Conservation (phyloP, 2,329 filamentous ascomycete species). For the Cryphonectria naterciae region DNA sequence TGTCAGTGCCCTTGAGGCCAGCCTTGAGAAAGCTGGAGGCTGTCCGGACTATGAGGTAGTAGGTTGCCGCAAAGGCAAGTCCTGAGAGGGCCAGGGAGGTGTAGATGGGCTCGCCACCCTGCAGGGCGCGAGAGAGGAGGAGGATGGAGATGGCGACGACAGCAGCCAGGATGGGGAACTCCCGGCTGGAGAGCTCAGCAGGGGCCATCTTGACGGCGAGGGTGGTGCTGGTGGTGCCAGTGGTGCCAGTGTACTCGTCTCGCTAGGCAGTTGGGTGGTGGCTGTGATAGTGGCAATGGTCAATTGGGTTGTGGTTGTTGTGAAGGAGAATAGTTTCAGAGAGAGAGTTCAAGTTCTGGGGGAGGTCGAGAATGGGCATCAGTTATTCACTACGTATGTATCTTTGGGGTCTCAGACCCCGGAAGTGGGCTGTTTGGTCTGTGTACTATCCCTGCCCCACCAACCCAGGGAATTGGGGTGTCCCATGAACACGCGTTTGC, state of each 20-base stretch:
- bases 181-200: conserved; percentile 51
- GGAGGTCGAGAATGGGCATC: neutral
- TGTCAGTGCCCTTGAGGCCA: conserved; percentile 86
- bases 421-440: neutral
- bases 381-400: neutral
- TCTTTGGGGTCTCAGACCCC: neutral
- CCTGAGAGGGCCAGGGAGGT: conserved; percentile 87
- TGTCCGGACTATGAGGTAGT: conserved; percentile 90
- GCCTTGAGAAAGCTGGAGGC: conserved; percentile 86
- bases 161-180: conserved; percentile 60
- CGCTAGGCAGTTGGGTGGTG: neutral
- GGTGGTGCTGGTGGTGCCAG: neutral
- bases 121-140: conserved; percentile 79
- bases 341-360: neutral
- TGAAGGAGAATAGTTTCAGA: neutral
- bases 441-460: neutral
- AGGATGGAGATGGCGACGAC: conserved; percentile 71
- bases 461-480: neutral
- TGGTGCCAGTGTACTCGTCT: neutral
- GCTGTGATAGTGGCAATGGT: neutral
- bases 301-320: neutral
- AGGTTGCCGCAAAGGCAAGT: conserved; percentile 80
- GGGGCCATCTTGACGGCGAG: conserved; percentile 20
- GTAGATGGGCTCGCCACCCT: conserved; percentile 82
- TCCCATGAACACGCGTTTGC: neutral